Base-by-base conservation (phyloP, 1,284 basidiomycete genomes). In the Lentinula novae-zelandiae region DNA sequence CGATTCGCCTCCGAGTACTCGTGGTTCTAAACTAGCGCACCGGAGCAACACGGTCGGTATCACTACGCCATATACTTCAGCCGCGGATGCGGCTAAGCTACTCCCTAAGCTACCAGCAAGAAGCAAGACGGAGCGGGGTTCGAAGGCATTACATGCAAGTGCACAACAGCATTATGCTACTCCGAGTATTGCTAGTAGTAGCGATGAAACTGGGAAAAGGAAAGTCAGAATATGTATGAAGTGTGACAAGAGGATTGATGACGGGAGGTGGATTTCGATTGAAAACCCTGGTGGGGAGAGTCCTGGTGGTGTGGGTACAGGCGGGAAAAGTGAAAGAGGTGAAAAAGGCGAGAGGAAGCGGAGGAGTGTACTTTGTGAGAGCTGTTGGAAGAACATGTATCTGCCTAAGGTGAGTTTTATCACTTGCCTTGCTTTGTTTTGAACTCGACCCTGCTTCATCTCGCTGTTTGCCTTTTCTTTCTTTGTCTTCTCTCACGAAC, bases 351-450 rank as follows among this genome's bases (percentile, higher is more conserved):
- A 53, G 36, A 44, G 33, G 46, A 54, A 54, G 22, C 10, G 39
- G 20, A 51, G 40, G 34, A 85, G 79, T 13, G 83, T 89, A 39
- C 75, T 96, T 64, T 96, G 93, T 72, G 94, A 94, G 70, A 75
- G 74, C 66, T 95, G 93, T 72, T 96, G 93, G 93, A 95, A 95
- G 80, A 87, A 91, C 69, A 90, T 95, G 86, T 96, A 96, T 77
- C 73, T 96, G 65, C 93, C 93, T 60, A 93, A 92, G 81, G 90
- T 91, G 65, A 63, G 76, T 72, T 63, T 20, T 20, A 46, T 46
- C 44, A 3, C 6, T 46, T 46, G 3, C 44, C 17, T 46, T 46
- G 44, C 42, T 44, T 44, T 44, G 42, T 44, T 44, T 15, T 57
- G 93, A 92, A 80, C 90, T 90, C 64, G 38, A 55, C 49, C 62